Evolutionary conservation across 805 yeast species (phyloP).

Genomic region (Kazachstania kunashirensis): DNA sequence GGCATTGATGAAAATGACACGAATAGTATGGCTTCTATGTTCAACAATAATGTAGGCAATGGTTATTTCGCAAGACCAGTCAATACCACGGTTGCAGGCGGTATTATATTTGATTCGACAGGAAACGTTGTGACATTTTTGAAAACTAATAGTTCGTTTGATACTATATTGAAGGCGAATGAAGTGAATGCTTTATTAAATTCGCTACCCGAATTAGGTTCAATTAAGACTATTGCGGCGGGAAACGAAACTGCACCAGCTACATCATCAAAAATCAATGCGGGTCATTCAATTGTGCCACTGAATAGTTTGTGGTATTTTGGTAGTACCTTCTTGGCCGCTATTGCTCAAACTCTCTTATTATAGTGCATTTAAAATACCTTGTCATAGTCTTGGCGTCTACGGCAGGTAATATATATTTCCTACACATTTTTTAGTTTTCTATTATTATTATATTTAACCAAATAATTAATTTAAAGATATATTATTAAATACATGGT

Average conservation of each 20-base stretch:
- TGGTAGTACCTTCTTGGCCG: too few species aligned
- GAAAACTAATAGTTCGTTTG: constrained; percentile 43
- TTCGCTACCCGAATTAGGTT: neutral
- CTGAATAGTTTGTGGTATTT: too few species aligned
- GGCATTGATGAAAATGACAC: constrained; percentile 10
- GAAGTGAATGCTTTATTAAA: constrained; percentile 38
- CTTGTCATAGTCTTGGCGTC: too few species aligned
- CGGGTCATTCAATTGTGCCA: too few species aligned
- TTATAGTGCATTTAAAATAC: too few species aligned
- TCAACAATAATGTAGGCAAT: constrained; percentile 6
- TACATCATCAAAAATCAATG: too few species aligned
- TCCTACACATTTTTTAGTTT: too few species aligned
- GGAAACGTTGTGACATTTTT: constrained; percentile 54
- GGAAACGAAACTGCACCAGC: constrained; percentile 5
- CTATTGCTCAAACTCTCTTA: too few species aligned
- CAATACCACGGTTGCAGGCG: constrained; percentile 48
- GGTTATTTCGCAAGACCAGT: constrained; percentile 50
- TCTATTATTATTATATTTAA: too few species aligned
- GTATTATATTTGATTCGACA: constrained; percentile 53
- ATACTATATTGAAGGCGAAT: constrained; percentile 33
- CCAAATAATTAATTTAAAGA: too few species aligned
- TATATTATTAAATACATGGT: too few species aligned
- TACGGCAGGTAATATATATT: too few species aligned
- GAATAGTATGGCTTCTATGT: neutral
- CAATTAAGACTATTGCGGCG: neutral